Evolutionary conservation across 495 filamentous ascomycete genomes (phyloP), one percentile per base, ranked within the genome.

Genomic region (Viridothelium virens): DNA sequence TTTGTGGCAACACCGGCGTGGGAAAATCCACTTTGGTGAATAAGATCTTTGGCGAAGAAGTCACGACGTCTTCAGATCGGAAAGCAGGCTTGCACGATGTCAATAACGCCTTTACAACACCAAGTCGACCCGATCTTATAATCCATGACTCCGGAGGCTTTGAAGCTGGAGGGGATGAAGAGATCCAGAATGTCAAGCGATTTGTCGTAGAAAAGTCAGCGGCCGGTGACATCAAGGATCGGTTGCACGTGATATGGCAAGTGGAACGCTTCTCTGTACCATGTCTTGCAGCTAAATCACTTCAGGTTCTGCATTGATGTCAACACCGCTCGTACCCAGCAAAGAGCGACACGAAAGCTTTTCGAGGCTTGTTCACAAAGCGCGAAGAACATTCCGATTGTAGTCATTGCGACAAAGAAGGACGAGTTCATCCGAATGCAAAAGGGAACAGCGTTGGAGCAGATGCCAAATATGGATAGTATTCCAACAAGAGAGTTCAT

Each of bases 21-120:
- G 75, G 75, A 33, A 77, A 77, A 47, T 77, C 75, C 3, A 77
- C 75, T 6, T 63, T 77, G 33, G 72, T 76, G 63, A 77, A 76
- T 53, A 71, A 75, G 63, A 73, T 74, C 10, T 77, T 77, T 63
- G 75, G 75, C 7, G 73, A 69, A 16, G 64, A 69, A 53, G 68
- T 75, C 11, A 70, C 68, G 31, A 25, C 50, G 33, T 67, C 65
- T 34, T 67, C 65, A 31, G 44, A 70, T 44, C 56, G 68, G 34
- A 46, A 31, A 61, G 41, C 41, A 68, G 72, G 70, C 34, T 61
- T 69, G 5, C 72, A 74, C 53, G 69, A 74, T 44, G 63, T 72
- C 3, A 53, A 66, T 38, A 56, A 71, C 11, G 69, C 67, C 48
- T 69, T 74, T 36, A 68, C 56, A 4, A 68, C 53, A 53, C 61